Conservation (phyloP, 352 stramenopile species). For the Globisporangium echinulatum region DNA sequence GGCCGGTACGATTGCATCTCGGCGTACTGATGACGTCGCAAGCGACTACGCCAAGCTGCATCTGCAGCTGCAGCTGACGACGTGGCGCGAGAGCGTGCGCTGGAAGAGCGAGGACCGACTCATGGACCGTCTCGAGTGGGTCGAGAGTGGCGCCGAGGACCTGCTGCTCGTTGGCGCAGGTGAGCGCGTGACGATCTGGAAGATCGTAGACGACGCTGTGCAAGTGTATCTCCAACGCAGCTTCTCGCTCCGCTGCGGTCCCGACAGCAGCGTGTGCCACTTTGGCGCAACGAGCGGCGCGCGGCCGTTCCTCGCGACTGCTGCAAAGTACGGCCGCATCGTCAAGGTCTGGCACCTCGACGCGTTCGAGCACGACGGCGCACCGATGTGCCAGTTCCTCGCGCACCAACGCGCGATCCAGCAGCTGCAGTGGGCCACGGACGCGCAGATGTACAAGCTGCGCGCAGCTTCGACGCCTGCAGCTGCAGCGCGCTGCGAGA, state of each 20-base stretch:
- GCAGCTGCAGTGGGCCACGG: conserved; percentile 46
- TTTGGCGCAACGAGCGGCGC: conserved; percentile 54
- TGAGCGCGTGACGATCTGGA: conserved; percentile 76
- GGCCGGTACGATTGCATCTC: not conserved
- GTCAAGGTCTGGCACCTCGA: conserved; percentile 65
- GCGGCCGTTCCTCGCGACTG: conserved; percentile 57
- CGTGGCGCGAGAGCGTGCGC: conserved; percentile 61
- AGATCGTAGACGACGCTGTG: conserved; percentile 72
- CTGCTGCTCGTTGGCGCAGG: conserved; percentile 60
- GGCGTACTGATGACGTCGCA: conserved; percentile 13
- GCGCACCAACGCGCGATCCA: conserved; percentile 54
- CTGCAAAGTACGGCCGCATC: conserved; percentile 50
- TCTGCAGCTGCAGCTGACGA: conserved; percentile 57
- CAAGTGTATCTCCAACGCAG: conserved; percentile 73
- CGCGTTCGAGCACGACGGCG: conserved; percentile 44
- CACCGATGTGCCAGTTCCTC: conserved; percentile 53
- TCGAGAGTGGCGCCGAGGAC: conserved; percentile 61
- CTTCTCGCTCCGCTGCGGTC: conserved; percentile 27
- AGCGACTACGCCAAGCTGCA: conserved; percentile 59
- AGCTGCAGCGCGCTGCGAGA: conserved; percentile 22
- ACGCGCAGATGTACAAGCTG: conserved; percentile 43
- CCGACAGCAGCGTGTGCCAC: conserved; percentile 24
- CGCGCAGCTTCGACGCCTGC: conserved; percentile 8
- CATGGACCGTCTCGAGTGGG: conserved; percentile 67
- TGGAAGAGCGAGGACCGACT: conserved; percentile 61